A percentile compares a stretch with the other conserved stretches of the same genome.
Evolutionary conservation across 2,329 filamentous ascomycete genomes (phyloP).

Genomic region (Ophiocordyceps camponoti-floridani): DNA sequence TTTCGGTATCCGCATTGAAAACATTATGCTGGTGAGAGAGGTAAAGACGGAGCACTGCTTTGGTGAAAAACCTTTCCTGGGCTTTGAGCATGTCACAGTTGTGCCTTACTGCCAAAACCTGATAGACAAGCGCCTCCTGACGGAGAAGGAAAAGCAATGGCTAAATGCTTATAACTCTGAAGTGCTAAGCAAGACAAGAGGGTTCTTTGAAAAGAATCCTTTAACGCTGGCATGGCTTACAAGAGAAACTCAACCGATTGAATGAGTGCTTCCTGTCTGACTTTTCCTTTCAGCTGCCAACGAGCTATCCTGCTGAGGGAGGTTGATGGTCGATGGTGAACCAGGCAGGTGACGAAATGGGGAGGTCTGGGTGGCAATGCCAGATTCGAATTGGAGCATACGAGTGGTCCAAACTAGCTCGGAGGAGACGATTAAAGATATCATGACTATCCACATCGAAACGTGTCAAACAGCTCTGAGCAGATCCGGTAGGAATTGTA

Average conservation of each 20-base stretch:
- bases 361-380: no score
- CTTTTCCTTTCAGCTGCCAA: no score
- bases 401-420: no score
- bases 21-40: conserved; percentile 80
- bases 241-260: conserved; percentile 59
- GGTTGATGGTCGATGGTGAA: no score
- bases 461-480: no score
- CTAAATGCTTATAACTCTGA: conserved; percentile 72
- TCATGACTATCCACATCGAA: no score
- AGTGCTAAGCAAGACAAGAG: conserved; percentile 64
- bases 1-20: conserved; percentile 93
- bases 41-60: conserved; percentile 76
- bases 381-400: no score
- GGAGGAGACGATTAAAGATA: no score
- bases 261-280: not conserved
- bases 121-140: conserved; percentile 59
- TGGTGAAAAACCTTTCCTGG: conserved; percentile 83
- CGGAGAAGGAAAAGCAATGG: conserved; percentile 61
- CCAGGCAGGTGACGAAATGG: no score
- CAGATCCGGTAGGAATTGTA: no score
- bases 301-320: no score
- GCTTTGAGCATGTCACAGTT: conserved; percentile 96
- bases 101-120: conserved; percentile 84
- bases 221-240: conserved; percentile 65
- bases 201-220: conserved; percentile 55